phyloP scores from a whole-genome alignment of 2,329 filamentous ascomycete species.

The Leptographium radiaticola region DNA sequence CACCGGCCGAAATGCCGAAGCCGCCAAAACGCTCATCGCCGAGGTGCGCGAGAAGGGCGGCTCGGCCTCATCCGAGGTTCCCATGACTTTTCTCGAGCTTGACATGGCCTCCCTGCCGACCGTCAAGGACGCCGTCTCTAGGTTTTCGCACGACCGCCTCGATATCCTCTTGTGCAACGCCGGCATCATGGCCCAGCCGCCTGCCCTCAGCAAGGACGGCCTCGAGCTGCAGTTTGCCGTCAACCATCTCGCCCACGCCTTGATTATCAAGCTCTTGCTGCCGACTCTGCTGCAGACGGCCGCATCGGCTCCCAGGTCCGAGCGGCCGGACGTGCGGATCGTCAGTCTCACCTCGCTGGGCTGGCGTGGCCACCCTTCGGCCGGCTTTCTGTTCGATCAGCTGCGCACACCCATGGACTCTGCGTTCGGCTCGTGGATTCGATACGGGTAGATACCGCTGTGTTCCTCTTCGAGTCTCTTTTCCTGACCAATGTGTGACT shows the following conservation, averaged over 20 bases:
- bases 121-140: conserved; percentile 20
- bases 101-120: conserved; percentile 26
- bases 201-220: conserved; percentile 25
- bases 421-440: conserved; percentile 11
- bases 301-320: conserved; percentile 1
- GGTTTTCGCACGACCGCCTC: conserved; percentile 22
- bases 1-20: conserved; percentile 22
- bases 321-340: conserved; percentile 15
- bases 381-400: conserved; percentile 14
- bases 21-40: conserved; percentile 18
- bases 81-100: conserved; percentile 22
- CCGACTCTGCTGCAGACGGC: conserved; percentile 15
- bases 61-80: conserved; percentile 9
- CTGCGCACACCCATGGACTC: conserved; percentile 14
- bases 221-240: conserved; percentile 32
- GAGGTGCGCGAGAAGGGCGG: conserved; percentile 14
- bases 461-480: no score
- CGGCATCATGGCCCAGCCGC: conserved; percentile 25
- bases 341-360: conserved; percentile 14
- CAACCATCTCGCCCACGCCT: conserved; percentile 31
- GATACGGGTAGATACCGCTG: conserved; percentile 13
- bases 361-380: conserved; percentile 11
- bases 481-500: no score
- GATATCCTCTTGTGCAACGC: conserved; percentile 34
- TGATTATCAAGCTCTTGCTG: conserved; percentile 23